Percentiles rank a stretch among this genome's conserved stretches.
Conservation (phyloP, 2,329 filamentous ascomycete species). For the Scedosporium apiospermum region DNA sequence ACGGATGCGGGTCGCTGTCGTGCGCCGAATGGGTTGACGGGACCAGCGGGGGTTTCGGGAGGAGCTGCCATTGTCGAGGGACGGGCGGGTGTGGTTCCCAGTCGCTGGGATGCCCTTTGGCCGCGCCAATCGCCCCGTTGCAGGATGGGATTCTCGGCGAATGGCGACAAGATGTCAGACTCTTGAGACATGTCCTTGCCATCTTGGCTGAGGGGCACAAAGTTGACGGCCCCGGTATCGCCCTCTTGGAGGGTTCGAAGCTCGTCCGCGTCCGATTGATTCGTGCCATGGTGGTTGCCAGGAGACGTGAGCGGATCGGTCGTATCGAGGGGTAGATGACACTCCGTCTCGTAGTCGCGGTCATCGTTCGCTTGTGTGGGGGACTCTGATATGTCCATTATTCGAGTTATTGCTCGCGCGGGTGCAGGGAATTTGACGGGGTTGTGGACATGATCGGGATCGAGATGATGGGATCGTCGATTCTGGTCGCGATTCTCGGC, state of each 20-base stretch:
- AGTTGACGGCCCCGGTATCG: slow-evolving; percentile 41
- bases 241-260: slow-evolving; percentile 30
- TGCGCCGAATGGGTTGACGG: slow-evolving; percentile 35
- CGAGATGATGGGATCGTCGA: not conserved
- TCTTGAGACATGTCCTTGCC: slow-evolving; percentile 29
- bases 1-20: slow-evolving; percentile 5
- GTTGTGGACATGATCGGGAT: not conserved
- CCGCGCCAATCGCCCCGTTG: slow-evolving; percentile 27
- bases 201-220: slow-evolving; percentile 27
- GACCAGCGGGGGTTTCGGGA: slow-evolving; percentile 40
- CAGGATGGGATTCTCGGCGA: slow-evolving; percentile 8
- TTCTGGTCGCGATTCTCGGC: not conserved
- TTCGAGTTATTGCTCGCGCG: not conserved
- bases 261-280: slow-evolving; percentile 18
- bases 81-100: slow-evolving; percentile 20
- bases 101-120: slow-evolving; percentile 21
- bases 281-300: slow-evolving; percentile 17
- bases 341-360: slow-evolving; percentile 43
- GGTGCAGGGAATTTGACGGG: not conserved
- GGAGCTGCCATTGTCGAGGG: slow-evolving; percentile 13
- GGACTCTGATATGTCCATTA: slow-evolving; percentile 15
- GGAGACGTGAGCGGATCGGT: slow-evolving; percentile 11
- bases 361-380: slow-evolving; percentile 48
- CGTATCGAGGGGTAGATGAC: slow-evolving; percentile 1
- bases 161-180: slow-evolving; percentile 22